Conservation (phyloP, 306 rosid genomes). For the Quercus gilva region DNA sequence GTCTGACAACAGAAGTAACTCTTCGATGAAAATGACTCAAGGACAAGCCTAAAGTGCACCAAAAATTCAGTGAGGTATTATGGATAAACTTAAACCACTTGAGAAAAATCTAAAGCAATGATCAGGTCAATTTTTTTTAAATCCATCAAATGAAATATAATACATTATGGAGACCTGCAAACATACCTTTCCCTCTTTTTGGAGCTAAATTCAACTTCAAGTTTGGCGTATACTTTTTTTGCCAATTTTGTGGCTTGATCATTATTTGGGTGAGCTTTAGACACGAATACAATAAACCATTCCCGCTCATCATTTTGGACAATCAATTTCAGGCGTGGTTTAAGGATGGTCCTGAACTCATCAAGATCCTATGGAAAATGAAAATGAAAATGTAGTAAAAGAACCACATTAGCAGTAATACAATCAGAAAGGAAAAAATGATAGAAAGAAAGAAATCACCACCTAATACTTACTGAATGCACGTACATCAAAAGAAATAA, state of each 20-base stretch:
- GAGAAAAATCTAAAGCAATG: neutral
- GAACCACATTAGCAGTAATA: constrained; percentile 19
- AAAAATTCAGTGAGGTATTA: neutral
- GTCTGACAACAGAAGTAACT: neutral
- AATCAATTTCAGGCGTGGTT: constrained; percentile 93
- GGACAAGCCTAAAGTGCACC: neutral
- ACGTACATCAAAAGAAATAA: neutral
- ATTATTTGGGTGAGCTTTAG: constrained; percentile 84
- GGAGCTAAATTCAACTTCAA: constrained; percentile 93
- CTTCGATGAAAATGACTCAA: neutral
- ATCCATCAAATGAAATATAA: neutral
- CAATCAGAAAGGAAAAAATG: constrained; percentile 12
- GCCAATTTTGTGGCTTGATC: constrained; percentile 86
- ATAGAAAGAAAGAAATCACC: constrained; percentile 4
- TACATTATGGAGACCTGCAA: constrained; percentile 12
- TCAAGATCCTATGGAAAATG: constrained; percentile 74
- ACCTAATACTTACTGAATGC: neutral
- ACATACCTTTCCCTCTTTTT: constrained; percentile 92
- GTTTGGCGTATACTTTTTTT: constrained; percentile 85
- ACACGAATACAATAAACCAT: constrained; percentile 94
- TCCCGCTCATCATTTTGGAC: constrained; percentile 98
- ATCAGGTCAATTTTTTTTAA: neutral
- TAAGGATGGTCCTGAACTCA: constrained; percentile 95
- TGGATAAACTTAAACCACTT: neutral
- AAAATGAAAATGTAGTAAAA: constrained; percentile 20